Evolutionary conservation across 2,329 filamentous ascomycete genomes (phyloP).

Genomic region (Alternaria infectoria): DNA sequence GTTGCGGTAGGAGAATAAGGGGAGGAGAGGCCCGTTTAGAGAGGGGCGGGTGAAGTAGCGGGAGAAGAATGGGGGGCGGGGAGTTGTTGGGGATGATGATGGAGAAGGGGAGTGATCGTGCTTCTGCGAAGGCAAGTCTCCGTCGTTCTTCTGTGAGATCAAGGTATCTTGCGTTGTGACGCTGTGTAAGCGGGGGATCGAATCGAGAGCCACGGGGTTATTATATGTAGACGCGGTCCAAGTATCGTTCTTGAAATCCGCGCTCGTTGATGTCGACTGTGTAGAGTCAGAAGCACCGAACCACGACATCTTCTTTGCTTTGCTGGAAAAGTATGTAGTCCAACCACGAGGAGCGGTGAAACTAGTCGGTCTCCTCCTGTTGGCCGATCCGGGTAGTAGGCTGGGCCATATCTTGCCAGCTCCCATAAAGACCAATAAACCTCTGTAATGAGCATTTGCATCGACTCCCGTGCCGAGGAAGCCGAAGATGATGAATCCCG

Average conservation of each 20-base stretch:
- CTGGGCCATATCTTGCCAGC: constrained; percentile 41
- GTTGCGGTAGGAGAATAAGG: constrained; percentile 20
- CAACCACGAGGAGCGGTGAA: constrained; percentile 24
- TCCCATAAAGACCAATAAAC: constrained; percentile 29
- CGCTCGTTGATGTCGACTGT: constrained; percentile 21
- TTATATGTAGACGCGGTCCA: constrained; percentile 17
- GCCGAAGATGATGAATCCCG: constrained; percentile 64
- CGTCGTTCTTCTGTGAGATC: neutral
- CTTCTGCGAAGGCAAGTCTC: neutral
- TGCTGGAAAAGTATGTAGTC: constrained; percentile 24
- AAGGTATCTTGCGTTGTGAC: constrained; percentile 17
- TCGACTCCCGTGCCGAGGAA: constrained; percentile 71
- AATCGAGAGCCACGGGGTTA: constrained; percentile 14
- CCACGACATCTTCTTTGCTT: constrained; percentile 33
- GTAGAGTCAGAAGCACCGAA: constrained; percentile 6
- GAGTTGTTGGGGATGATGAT: neutral
- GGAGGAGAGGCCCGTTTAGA: constrained; percentile 18
- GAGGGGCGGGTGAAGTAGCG: constrained; percentile 23
- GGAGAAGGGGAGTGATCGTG: neutral
- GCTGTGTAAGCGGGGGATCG: neutral
- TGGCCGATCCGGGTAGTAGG: constrained; percentile 27
- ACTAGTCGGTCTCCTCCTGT: constrained; percentile 16
- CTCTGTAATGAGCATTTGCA: constrained; percentile 50
- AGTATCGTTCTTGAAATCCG: constrained; percentile 14
- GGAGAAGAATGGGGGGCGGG: constrained; percentile 21